These are phyloP conservation scores for Linum trigynum DNA, from an alignment of 345 rosid genomes.

Conservation along the genomic window DNA sequence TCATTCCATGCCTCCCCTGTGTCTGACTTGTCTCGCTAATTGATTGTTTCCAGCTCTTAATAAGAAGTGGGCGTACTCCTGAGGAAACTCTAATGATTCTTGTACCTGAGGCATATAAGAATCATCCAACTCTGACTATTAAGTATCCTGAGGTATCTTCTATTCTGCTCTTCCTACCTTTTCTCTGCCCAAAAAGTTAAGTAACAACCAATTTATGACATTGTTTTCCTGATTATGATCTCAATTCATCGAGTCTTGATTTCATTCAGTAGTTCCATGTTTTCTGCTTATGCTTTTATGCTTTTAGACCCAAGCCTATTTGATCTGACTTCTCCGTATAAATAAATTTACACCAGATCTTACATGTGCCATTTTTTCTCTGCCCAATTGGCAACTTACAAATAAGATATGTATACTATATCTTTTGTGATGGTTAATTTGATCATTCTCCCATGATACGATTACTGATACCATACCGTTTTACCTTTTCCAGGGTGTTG, in stretches of 20 bases:
- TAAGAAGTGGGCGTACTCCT: slow-evolving; percentile 84
- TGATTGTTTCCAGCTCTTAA: slow-evolving; percentile 48
- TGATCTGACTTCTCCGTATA: too few species aligned
- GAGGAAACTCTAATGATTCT: slow-evolving; percentile 97
- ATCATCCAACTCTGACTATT: slow-evolving; percentile 75
- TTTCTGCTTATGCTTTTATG: background rate
- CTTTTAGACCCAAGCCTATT: too few species aligned
- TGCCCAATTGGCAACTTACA: too few species aligned
- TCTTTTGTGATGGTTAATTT: too few species aligned
- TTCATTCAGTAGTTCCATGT: background rate
- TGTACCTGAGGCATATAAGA: slow-evolving; percentile 98
- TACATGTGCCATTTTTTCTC: too few species aligned
- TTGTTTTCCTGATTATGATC: slow-evolving; percentile 1
- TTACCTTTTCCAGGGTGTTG: too few species aligned
- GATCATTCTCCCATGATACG: too few species aligned
- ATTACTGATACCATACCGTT: too few species aligned
- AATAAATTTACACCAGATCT: too few species aligned
- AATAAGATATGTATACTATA: too few species aligned
- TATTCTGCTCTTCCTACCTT: background rate
- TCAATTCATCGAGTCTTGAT: background rate
- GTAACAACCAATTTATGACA: too few species aligned
- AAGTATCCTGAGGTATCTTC: slow-evolving; percentile 84
- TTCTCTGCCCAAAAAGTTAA: too few species aligned
- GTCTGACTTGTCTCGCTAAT: slow-evolving; percentile 11
- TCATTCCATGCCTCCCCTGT: background rate